Evolutionary conservation across 1,284 basidiomycete genomes (phyloP).

Genomic region (Fomitopsis schrenkii): DNA sequence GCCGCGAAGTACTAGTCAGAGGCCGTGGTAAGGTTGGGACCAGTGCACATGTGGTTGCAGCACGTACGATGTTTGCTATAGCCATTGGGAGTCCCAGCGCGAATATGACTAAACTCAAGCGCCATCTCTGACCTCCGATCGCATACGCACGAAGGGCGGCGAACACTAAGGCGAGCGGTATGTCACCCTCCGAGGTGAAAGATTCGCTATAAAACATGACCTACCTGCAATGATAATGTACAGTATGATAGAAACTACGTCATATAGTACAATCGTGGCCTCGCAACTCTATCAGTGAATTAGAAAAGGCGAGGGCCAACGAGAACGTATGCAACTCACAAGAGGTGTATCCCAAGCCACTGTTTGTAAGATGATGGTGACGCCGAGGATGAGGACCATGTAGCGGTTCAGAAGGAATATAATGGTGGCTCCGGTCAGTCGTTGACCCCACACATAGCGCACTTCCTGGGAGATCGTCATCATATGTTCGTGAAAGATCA

Average conservation of each 20-base stretch:
- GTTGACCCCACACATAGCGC: constrained; percentile 10
- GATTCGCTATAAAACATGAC: background rate
- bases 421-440: constrained; percentile 8
- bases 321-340: background rate
- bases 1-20: constrained; percentile 1
- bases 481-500: constrained; percentile 13
- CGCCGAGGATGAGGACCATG: constrained; percentile 7
- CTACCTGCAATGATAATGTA: constrained; percentile 11
- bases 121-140: constrained; percentile 5
- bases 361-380: constrained; percentile 2
- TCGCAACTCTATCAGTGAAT: constrained; percentile 1
- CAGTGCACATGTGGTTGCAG: background rate
- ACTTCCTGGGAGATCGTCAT: constrained; percentile 12
- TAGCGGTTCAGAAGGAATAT: constrained; percentile 16
- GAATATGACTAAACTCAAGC: background rate
- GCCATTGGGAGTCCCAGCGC: constrained; percentile 5
- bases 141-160: constrained; percentile 12
- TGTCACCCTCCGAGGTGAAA: background rate
- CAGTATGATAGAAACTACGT: constrained; percentile 8
- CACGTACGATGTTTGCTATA: constrained; percentile 9
- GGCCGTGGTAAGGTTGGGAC: background rate
- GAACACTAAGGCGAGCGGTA: constrained; percentile 4
- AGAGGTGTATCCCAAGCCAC: constrained; percentile 4
- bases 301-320: no score
- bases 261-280: constrained; percentile 4